A percentile compares a stretch with the other conserved stretches of the same genome.
phyloP scores from a whole-genome alignment of 768 basidiomycete species.

The Tephrocybe sp. region DNA sequence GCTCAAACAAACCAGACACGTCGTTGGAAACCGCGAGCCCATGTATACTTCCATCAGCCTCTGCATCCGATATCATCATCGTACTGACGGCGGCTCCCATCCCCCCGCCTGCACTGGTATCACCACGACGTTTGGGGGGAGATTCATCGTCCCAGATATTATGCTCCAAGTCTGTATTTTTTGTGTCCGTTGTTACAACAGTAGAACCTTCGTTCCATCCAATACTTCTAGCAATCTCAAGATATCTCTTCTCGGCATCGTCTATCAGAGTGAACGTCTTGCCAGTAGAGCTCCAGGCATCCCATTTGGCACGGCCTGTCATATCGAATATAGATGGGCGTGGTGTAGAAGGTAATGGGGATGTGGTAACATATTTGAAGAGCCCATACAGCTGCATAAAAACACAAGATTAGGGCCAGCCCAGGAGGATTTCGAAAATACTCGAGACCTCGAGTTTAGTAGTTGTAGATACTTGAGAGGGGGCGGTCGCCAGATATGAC shows the following conservation, averaged over 20 bases:
- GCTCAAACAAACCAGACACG: constrained; percentile 36
- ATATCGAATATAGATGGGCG: constrained; percentile 79
- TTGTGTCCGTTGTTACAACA: constrained; percentile 10
- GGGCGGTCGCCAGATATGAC: constrained; percentile 55
- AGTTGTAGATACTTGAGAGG: constrained; percentile 56
- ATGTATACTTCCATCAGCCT: constrained; percentile 46
- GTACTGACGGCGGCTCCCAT: constrained; percentile 66
- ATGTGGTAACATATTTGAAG: constrained; percentile 72
- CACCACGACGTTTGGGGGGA: constrained; percentile 22
- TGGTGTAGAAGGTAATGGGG: constrained; percentile 47
- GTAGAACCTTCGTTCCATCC: constrained; percentile 55
- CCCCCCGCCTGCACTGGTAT: constrained; percentile 39
- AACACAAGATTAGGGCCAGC: constrained; percentile 36
- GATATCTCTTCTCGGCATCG: constrained; percentile 63
- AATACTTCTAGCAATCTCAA: constrained; percentile 62
- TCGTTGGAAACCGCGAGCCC: constrained; percentile 62
- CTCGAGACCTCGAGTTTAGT: constrained; percentile 73
- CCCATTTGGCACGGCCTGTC: constrained; percentile 83
- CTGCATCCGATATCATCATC: constrained; percentile 37
- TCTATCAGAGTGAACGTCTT: constrained; percentile 41
- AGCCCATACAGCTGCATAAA: constrained; percentile 73
- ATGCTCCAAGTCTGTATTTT: constrained; percentile 23
- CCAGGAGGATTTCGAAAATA: constrained; percentile 25
- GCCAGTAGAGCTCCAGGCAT: constrained; percentile 65
- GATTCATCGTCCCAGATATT: constrained; percentile 47